Percentiles rank a stretch among this genome's conserved stretches.
Conservation (phyloP, 192 early-diverging fungal genomes). For the Linnemannia zychae region DNA sequence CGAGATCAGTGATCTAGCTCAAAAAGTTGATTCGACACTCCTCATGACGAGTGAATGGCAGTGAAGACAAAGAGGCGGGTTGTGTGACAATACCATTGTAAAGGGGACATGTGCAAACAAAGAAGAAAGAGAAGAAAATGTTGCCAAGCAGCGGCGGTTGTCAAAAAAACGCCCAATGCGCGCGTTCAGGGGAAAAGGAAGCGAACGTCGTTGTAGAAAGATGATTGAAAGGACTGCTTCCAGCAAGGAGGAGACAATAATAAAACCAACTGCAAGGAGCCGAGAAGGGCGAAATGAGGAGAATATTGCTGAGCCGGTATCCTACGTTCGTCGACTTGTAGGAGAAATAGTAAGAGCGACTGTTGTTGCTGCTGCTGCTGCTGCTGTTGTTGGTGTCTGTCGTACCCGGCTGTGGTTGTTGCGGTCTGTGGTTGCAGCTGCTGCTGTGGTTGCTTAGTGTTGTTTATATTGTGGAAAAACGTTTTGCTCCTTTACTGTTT, state of each 20-base stretch:
- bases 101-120: neutral
- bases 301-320: neutral
- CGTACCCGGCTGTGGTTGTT: no score
- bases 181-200: no score
- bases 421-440: no score
- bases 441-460: no score
- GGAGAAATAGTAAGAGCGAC: neutral
- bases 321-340: neutral
- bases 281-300: neutral
- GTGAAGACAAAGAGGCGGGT: neutral
- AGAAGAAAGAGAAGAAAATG: neutral
- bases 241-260: neutral
- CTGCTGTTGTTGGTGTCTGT: no score
- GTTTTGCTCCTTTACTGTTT: no score
- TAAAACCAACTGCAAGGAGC: neutral
- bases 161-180: neutral
- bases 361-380: no score
- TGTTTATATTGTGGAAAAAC: no score
- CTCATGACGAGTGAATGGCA: neutral
- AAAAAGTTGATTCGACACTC: neutral
- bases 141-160: neutral
- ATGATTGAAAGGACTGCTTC: neutral
- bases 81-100: neutral
- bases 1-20: neutral
- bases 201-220: no score